Base-by-base conservation (phyloP, 805 yeast species). In the Zygoascus tannicola region DNA sequence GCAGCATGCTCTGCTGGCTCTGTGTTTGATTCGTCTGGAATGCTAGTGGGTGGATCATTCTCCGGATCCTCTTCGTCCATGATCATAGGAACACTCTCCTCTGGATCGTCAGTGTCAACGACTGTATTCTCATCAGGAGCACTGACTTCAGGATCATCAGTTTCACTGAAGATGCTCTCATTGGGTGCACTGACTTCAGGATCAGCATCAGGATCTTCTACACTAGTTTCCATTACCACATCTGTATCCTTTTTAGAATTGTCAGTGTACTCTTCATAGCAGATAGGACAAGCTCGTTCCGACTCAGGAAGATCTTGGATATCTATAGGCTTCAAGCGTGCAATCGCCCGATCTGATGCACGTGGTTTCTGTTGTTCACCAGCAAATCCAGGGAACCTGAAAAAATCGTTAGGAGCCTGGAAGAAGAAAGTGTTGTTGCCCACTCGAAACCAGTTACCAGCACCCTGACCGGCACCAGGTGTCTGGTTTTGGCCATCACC, bases 1-100 rank as follows among this genome's bases (percentile, higher is more conserved):
- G 96, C 82, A 3, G 71, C 60, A 59, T 92, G 97, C 21, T 14
- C 5, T 10, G 37, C 34, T n/a, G n/a, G n/a, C 3, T 19, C 15
- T 4, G 5, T 43, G 5, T 26, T 41, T 19, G 42, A n/a, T 4
- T 44, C 44, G 14, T 16, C 30, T 3, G 44, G 40, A 3, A 38
- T 43, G 15, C 21, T 37, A 8, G 15, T 38, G 18, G 40, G 36
- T n/a, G 42, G 46, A 18, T 44, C 45, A 7, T 34, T 38, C 7
- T 14, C 40, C 32, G 12, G 22, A 10, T 30, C 15, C 8, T 20
- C 43, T 5, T 16, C 41, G n/a, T n/a, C n/a, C n/a, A n/a, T n/a
- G n/a, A n/a, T n/a, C n/a, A n/a, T n/a, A 3, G 44, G 47, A 15
- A 22, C 43, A 5, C 22, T 28, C 5, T n/a, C 41, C 10, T n/a